These are phyloP conservation scores for Neophaeococcomyces aloes DNA, from an alignment of 2,329 filamentous ascomycete species.

Conservation along the genomic window DNA sequence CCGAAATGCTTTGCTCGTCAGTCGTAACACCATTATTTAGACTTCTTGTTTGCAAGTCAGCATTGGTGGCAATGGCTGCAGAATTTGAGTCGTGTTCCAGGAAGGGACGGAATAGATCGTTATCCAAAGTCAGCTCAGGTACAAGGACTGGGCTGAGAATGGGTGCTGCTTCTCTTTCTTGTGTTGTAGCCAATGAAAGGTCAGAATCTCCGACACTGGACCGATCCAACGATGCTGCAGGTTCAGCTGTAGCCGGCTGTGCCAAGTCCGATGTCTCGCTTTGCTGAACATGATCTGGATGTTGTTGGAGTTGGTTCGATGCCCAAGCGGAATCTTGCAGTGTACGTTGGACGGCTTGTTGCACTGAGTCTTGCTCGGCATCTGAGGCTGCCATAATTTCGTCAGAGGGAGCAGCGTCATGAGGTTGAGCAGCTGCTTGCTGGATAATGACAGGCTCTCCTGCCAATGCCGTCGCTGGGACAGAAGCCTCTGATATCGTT, in stretches of 20 bases:
- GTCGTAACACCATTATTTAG: background rate
- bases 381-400: slow-evolving; percentile 13
- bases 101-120: no score
- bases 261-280: slow-evolving; percentile 14
- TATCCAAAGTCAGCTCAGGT: no score
- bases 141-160: no score
- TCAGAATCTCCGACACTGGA: no score
- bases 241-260: no score
- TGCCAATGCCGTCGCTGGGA: background rate
- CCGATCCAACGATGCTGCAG: no score
- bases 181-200: no score
- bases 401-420: background rate
- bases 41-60: background rate
- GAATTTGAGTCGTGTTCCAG: no score
- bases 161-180: no score
- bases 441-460: background rate
- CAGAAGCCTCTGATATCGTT: slow-evolving; percentile 1
- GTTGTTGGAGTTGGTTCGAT: slow-evolving; percentile 1
- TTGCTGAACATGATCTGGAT: slow-evolving; percentile 7
- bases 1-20: background rate
- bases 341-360: slow-evolving; percentile 13
- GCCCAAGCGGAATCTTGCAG: slow-evolving; percentile 5
- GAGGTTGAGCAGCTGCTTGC: background rate
- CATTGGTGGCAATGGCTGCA: no score
- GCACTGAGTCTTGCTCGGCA: slow-evolving; percentile 17